Conservation (phyloP, 1,284 basidiomycete genomes). For the Microstroma glucosiphilum region DNA sequence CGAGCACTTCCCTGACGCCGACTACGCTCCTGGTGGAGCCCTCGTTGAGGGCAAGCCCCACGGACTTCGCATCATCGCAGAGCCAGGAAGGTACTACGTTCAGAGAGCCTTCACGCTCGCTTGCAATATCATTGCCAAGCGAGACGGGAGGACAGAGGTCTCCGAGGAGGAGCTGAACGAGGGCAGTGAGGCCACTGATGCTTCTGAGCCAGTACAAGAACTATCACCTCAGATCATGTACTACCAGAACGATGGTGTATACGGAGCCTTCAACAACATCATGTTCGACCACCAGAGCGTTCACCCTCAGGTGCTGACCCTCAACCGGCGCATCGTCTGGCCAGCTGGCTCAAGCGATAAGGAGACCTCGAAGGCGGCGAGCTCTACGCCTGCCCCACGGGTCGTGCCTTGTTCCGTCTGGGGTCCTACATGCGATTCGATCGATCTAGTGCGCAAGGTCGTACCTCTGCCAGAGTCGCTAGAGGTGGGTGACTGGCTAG, state of each 20-base stretch:
- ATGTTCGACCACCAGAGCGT: conserved; percentile 87
- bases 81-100: conserved; percentile 95
- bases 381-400: conserved; percentile 34
- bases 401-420: conserved; percentile 55
- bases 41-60: conserved; percentile 52
- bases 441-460: conserved; percentile 59
- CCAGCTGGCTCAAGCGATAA: conserved; percentile 34
- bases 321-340: conserved; percentile 43
- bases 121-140: conserved; percentile 83
- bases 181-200: conserved; percentile 6
- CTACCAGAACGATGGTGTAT: conserved; percentile 55
- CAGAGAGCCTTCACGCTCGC: conserved; percentile 84
- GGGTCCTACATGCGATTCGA: conserved; percentile 79
- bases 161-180: conserved; percentile 12
- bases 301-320: conserved; percentile 70
- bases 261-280: conserved; percentile 96
- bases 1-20: conserved; percentile 70
- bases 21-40: conserved; percentile 44
- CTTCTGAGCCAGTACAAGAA: conserved; percentile 9
- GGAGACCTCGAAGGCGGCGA: conserved; percentile 9
- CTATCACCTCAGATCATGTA: conserved; percentile 43
- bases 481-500: conserved; percentile 74
- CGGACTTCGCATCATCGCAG: conserved; percentile 79
- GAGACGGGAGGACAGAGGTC: conserved; percentile 30
- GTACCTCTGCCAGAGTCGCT: conserved; percentile 38